Percentiles rank a stretch among this genome's conserved stretches.
These are phyloP conservation scores for Ophiostoma triangulosporum DNA, from an alignment of 2,329 filamentous ascomycete species.

Conservation along the genomic window DNA sequence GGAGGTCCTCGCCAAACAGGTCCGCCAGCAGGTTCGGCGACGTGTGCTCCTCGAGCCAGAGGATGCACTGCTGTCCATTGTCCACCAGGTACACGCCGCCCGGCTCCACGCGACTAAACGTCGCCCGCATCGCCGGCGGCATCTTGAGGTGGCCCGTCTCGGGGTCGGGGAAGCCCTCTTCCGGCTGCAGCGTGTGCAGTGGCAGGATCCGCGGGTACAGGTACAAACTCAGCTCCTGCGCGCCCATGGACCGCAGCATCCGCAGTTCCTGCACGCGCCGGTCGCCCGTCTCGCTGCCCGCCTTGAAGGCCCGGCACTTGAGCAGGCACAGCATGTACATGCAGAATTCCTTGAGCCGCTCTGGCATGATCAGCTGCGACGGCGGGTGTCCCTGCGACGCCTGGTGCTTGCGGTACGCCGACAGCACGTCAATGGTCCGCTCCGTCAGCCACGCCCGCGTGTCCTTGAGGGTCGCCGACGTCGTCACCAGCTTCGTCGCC, in stretches of 20 bases:
- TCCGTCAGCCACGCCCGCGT: slow-evolving; percentile 73
- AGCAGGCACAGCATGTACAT: slow-evolving; percentile 90
- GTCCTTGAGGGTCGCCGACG: slow-evolving; percentile 66
- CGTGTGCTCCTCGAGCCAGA: slow-evolving; percentile 88
- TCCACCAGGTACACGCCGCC: slow-evolving; percentile 91
- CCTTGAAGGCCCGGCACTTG: slow-evolving; percentile 89
- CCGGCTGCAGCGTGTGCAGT: slow-evolving; percentile 74
- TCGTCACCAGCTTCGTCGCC: slow-evolving; percentile 62
- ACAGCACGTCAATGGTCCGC: slow-evolving; percentile 83
- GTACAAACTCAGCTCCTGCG: slow-evolving; percentile 75
- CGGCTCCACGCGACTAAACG: slow-evolving; percentile 77
- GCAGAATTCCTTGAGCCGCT: slow-evolving; percentile 88
- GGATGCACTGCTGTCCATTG: slow-evolving; percentile 79
- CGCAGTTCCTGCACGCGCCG: slow-evolving; percentile 83
- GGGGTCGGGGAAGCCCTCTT: slow-evolving; percentile 81
- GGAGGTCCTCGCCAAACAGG: slow-evolving; percentile 68
- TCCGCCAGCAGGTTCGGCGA: slow-evolving; percentile 85
- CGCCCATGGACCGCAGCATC: slow-evolving; percentile 77
- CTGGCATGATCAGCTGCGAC: slow-evolving; percentile 85
- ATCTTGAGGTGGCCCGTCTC: slow-evolving; percentile 78
- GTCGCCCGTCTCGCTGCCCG: slow-evolving; percentile 80
- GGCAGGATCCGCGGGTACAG: slow-evolving; percentile 91
- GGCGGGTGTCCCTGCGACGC: slow-evolving; percentile 70
- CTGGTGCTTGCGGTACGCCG: slow-evolving; percentile 86
- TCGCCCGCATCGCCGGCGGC: slow-evolving; percentile 66